Base-by-base conservation (phyloP, 805 yeast genomes). In the Kuraishia capsulata region DNA sequence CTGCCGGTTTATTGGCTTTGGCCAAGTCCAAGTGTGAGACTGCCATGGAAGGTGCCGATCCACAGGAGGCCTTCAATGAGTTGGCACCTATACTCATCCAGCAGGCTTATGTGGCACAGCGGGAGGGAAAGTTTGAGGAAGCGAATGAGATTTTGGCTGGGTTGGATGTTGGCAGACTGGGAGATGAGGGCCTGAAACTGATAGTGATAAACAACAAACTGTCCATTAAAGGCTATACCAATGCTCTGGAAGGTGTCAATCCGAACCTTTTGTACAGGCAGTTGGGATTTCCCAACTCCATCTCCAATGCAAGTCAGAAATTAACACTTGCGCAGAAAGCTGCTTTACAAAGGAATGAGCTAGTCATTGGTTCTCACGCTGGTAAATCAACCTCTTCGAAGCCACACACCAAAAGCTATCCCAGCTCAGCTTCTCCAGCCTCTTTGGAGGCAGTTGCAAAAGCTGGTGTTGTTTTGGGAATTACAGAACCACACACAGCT, bases 21-120 rank as follows among this genome's bases (percentile, higher is more conserved):
- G 81, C 87, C 3, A 57, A 64, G 34, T 45, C 56, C 11, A 44
- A 57, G 16, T 74, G 80, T 45, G 45, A 52, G 32, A 47, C 43
- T 3, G 64, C 60, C 18, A 55, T 62, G 39, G 43, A 49, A n/a
- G 73, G 65, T 20, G 57, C 64, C 35, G 61, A 67, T 20, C 61
- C 57, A 5, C 69, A 65, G 6, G 84, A 78, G 42, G 59, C 66
- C 36, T 51, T 60, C 4, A 48, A 56, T 31, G 86, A 80, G 49
- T 50, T 74, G n/a, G 64, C 71, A 23, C 82, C 90, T 19, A 80
- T 80, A 17, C 54, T 67, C 41, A 53, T 78, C 33, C 81, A 82
- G 45, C 71, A 70, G 23, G 79, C 84, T 2, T 79, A 69, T 47
- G 70, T 73, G 16, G 57, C 72, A 38, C 68, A 65, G 28, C 40